Evolutionary conservation across 225 moss, liverwort and hornwort genomes (phyloP), one percentile per base, ranked within the genome.

Genomic region (Lunularia cruciata): DNA sequence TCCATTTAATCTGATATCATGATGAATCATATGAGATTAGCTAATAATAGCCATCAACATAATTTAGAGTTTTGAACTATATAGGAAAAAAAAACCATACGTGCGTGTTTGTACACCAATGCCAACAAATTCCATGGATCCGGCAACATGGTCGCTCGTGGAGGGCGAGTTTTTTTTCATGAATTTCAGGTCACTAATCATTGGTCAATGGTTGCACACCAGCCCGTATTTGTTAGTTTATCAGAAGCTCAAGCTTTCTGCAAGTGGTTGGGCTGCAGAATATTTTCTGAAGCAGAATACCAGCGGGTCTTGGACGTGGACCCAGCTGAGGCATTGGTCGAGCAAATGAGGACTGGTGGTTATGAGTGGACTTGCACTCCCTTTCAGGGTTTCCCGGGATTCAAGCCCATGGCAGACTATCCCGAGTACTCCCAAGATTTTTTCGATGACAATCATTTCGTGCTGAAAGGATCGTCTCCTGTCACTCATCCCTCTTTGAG

Each of bases 181-280:
- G 83, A 48, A 27, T 35, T 69, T 1, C 64, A 81, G 10, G 71
- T 68, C 0, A 84, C 90, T 0, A 68, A 67, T 0, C 88, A 92
- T 60, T 95, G 92, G 95, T 67, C 73, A 5, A 63, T 70, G 5
- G 80, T 95, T 5, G 86, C 84, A 1, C 35, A 34, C 1, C 77
- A 80, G 65, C 92, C 92, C 9, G 95, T 95, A 51, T 90, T 73
- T 59, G 75, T 81, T 37, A 92, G 92, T 75, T 70, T 95, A 18
- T 88, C 95, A 0, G 92, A 95, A 65, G 95, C 92, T 4, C 77
- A 86, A 32, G 95, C 95, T 1, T 95, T 79, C 11, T 95, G 95
- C 48, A 64, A 72, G 49, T 92, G 92, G 92, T 52, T 76, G 5
- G 71, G 72, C 7, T 83, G 84, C 3, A 78, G 92, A 0, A 73